Evolutionary conservation across 2,329 filamentous ascomycete species (phyloP).

Genomic region (Colletotrichum sp.): DNA sequence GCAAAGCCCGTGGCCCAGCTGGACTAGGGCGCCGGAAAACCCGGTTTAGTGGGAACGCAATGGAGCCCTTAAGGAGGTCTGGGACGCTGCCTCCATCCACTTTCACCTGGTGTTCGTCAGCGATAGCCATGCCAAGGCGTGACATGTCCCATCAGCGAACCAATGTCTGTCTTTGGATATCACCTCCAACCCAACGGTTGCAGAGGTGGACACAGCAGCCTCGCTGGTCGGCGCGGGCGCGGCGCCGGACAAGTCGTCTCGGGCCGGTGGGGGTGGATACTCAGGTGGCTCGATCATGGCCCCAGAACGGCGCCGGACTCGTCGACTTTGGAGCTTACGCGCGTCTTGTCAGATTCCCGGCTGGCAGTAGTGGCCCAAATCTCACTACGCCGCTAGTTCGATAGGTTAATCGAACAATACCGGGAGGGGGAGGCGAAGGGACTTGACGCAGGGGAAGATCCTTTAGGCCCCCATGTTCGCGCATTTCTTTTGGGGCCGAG

Average conservation of each 20-base stretch:
- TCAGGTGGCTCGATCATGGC: constrained; percentile 7
- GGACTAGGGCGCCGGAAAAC: neutral
- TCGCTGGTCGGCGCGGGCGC: neutral
- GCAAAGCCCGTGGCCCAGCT: neutral
- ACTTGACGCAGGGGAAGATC: neutral
- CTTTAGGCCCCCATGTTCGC: neutral
- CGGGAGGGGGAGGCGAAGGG: neutral
- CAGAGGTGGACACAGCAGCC: neutral
- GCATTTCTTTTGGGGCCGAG: neutral
- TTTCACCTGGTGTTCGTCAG: neutral
- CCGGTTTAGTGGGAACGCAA: neutral
- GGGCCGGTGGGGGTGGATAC: constrained; percentile 10
- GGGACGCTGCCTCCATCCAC: neutral
- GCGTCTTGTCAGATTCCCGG: neutral
- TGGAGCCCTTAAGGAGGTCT: neutral
- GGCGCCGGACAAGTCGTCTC: neutral
- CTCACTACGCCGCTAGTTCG: neutral
- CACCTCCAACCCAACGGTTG: neutral
- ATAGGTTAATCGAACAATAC: neutral
- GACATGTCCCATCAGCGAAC: neutral
- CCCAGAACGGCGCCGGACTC: constrained; percentile 13
- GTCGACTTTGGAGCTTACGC: neutral
- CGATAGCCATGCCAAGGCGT: neutral
- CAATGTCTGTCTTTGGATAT: neutral
- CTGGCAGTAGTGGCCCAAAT: neutral